Percentiles rank a stretch among this genome's conserved stretches.
Evolutionary conservation across 2,329 filamentous ascomycete species (phyloP).

Genomic region (Cladophialophora carrionii): DNA sequence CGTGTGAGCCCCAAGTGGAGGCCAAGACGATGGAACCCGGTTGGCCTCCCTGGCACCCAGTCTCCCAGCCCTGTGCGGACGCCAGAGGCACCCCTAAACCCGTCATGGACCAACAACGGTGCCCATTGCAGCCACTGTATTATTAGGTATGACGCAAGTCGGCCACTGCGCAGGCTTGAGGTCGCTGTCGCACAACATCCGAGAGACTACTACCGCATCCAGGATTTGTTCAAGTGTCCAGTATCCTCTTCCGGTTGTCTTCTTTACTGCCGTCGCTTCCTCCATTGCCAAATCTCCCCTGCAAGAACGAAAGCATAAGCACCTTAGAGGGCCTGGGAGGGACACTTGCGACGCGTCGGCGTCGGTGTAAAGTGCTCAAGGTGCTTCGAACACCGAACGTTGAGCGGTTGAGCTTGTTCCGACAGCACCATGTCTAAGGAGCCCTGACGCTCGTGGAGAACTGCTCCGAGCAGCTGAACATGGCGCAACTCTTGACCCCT

Average conservation of each 20-base stretch:
- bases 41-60: neutral
- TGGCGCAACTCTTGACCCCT: conserved; percentile 29
- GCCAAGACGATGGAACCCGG: neutral
- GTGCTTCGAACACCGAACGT: neutral
- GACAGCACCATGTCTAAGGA: neutral
- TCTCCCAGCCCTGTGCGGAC: neutral
- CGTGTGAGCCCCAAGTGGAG: neutral
- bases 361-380: neutral
- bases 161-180: neutral
- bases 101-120: neutral
- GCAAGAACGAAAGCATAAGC: neutral
- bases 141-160: neutral
- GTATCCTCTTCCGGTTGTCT: neutral
- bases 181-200: neutral
- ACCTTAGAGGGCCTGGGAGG: neutral
- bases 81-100: neutral
- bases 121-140: neutral
- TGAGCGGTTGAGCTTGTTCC: neutral
- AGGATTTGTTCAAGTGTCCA: neutral
- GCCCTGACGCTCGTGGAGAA: neutral
- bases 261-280: neutral
- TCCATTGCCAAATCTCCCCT: no score
- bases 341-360: neutral
- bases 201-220: neutral
- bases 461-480: neutral